Percentiles rank a stretch among this genome's conserved stretches.
Conservation (phyloP, 2,329 filamentous ascomycete genomes). For the Didymella keratinophila region DNA sequence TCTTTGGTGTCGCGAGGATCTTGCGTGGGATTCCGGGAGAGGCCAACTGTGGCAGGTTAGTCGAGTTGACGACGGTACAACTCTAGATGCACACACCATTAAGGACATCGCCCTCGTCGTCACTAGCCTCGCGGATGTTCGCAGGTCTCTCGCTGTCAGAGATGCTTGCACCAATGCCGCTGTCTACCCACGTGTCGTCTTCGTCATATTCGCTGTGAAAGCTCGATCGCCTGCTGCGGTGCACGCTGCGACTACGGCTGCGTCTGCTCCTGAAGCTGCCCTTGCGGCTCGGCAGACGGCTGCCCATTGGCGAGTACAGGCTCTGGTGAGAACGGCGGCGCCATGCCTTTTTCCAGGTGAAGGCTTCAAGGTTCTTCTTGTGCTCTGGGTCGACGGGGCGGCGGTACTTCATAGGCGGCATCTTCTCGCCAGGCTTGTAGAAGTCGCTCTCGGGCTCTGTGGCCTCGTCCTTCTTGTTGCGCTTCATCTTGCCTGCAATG, state of each 20-base stretch:
- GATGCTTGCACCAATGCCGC: constrained; percentile 47
- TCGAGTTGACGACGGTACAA: constrained; percentile 12
- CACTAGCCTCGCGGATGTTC: constrained; percentile 53
- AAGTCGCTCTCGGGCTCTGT: constrained; percentile 54
- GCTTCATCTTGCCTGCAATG: constrained; percentile 36
- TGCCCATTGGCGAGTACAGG: constrained; percentile 60
- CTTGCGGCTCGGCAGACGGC: constrained; percentile 53
- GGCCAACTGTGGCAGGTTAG: constrained; percentile 42
- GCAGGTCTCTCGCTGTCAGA: constrained; percentile 41
- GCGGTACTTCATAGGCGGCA: constrained; percentile 61
- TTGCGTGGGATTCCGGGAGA: constrained; percentile 45
- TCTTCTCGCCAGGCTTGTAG: constrained; percentile 61
- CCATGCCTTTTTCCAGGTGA: constrained; percentile 58
- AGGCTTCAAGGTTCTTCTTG: constrained; percentile 59
- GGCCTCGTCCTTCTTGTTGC: constrained; percentile 40
- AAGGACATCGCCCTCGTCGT: constrained; percentile 55
- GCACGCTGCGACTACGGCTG: constrained; percentile 41
- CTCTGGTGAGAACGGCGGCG: constrained; percentile 55
- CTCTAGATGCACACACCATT: constrained; percentile 51
- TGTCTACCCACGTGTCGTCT: constrained; percentile 51
- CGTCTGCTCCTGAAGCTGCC: constrained; percentile 44
- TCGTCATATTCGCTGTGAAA: constrained; percentile 40
- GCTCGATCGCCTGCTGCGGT: constrained; percentile 45
- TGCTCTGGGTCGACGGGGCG: constrained; percentile 59
- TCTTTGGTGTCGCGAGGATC: constrained; percentile 39